Evolutionary conservation across 805 yeast species (phyloP).

Genomic region (Blastobotrys muscicola): DNA sequence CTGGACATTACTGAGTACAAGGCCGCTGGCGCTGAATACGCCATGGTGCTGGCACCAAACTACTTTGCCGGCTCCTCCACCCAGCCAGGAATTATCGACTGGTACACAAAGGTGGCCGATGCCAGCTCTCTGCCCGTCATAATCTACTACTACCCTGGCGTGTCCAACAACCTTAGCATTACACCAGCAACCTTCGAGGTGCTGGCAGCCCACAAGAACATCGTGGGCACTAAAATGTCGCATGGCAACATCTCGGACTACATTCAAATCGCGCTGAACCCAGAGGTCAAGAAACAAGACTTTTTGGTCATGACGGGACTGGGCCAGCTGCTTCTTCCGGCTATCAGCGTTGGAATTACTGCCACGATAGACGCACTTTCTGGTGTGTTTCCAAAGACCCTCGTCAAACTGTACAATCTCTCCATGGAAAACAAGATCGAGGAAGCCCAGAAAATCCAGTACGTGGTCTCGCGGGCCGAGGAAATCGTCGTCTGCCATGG

Average conservation of each 20-base stretch:
- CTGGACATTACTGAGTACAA: slow-evolving; percentile 23
- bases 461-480: slow-evolving; percentile 37
- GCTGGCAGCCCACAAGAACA: slow-evolving; percentile 38
- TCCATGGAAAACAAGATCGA: slow-evolving; percentile 33
- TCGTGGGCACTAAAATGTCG: slow-evolving; percentile 42
- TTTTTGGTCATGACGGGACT: slow-evolving; percentile 41
- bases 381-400: slow-evolving; percentile 44
- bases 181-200: slow-evolving; percentile 32
- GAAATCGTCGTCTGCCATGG: slow-evolving; percentile 35
- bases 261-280: slow-evolving; percentile 36
- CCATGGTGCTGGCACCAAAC: slow-evolving; percentile 34
- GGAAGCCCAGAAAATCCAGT: slow-evolving; percentile 37
- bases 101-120: slow-evolving; percentile 37
- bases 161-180: slow-evolving; percentile 34
- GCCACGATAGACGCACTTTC: slow-evolving; percentile 47
- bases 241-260: slow-evolving; percentile 43
- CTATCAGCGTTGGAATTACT: slow-evolving; percentile 36
- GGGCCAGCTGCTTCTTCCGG: slow-evolving; percentile 43
- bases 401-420: slow-evolving; percentile 33
- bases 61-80: slow-evolving; percentile 39
- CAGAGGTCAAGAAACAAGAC: slow-evolving; percentile 31
- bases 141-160: slow-evolving; percentile 43
- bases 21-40: slow-evolving; percentile 24
- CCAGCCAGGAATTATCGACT: slow-evolving; percentile 40
- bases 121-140: slow-evolving; percentile 35